Evolutionary conservation across 148 eudicot genomes (phyloP), one percentile per base, ranked within the genome.

Genomic region (Vaccinium corymbosum): DNA sequence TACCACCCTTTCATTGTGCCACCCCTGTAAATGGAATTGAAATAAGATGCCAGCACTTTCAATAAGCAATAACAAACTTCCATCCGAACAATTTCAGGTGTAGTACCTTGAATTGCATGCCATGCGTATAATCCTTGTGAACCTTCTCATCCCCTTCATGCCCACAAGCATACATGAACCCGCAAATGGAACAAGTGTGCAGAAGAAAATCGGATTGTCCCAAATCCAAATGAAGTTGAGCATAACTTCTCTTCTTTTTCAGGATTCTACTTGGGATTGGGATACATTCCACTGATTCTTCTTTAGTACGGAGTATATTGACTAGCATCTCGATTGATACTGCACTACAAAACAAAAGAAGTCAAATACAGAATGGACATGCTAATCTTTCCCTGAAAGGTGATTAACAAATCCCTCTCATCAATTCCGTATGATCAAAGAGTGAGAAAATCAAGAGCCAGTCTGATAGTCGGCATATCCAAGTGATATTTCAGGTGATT

Each of bases 171-270:
- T 78, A 84, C 80, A 50, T 84, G 72, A 84, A 78, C 38, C 85
- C 82, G 12, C 85, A 84, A n/a, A 42, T 19, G 9, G 72, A 50
- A 78, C 85, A 84, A 50, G 85, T 84, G 50, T 64, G 50, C 57
- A 84, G 82, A 78, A 84, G 85, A 79, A 83, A 84, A 78, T 84
- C 82, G 78, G 82, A 84, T 51, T 84, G 85, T 50, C 85, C 81
- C 64, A 83, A 76, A 52, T 83, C 85, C 59, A 83, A 49, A 76
- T 83, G 81, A 59, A 83, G 77, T 49, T 76, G 85, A 38, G 76
- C 85, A 50, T 84, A 84, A 50, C 82, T 84, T 84, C 85, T 84
- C 77, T 84, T 84, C 80, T 78, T 84, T 38, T 62, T 78, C 64
- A 64, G 53, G 82, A 22, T 84, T 66, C 70, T 64, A 19, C 20